Evolutionary conservation across 1,284 basidiomycete species (phyloP), one percentile per base, ranked within the genome.

Genomic region (Ceratobasidium sp.): DNA sequence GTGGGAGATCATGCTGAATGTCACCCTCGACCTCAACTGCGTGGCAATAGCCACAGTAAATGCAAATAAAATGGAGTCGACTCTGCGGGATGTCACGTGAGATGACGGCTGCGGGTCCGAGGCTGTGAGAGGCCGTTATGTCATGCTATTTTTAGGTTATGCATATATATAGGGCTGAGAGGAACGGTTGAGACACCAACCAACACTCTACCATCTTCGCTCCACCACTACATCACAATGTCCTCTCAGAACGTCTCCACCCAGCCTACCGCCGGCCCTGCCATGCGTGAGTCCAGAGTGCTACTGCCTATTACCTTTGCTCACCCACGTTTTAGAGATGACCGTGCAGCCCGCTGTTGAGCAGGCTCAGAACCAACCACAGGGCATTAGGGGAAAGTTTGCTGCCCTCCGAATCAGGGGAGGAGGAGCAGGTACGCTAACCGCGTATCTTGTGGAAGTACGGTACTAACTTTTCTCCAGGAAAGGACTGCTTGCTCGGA

Each of bases 401-500:
- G 41, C 54, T 23, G 57, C 43, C 41, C n/a, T 49, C 30, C 66
- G 73, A 30, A 30, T 72, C 44, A 30, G 72, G 23, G 66, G 72
- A n/a, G 72, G 72, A 32, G 62, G 71, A 57, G 63, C 71, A 54
- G 74, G 63, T 69, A 52, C 30, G 61, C 41, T 26, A 2, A 38
- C 18, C 54, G 2, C 6, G 41, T 6, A 13, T 49, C 30, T 49
- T 26, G 13, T 58, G 16, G 26, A n/a, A n/a, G n/a, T 35, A 23
- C 14, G 2, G 52, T 0, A n/a, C 30, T 58, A 8, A 59, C 30
- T 4, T n/a, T 18, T 38, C 59, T 26, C 6, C 52, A 73, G 72
- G 72, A 38, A 73, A 73, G 66, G 70, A 72, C 54, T 72, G 73
- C 32, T 46, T 74, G 14, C 46, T 72, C 35, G 70, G 59, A 9